phyloP scores from a whole-genome alignment of 2,329 filamentous ascomycete species.

The Cyanodermella asteris region DNA sequence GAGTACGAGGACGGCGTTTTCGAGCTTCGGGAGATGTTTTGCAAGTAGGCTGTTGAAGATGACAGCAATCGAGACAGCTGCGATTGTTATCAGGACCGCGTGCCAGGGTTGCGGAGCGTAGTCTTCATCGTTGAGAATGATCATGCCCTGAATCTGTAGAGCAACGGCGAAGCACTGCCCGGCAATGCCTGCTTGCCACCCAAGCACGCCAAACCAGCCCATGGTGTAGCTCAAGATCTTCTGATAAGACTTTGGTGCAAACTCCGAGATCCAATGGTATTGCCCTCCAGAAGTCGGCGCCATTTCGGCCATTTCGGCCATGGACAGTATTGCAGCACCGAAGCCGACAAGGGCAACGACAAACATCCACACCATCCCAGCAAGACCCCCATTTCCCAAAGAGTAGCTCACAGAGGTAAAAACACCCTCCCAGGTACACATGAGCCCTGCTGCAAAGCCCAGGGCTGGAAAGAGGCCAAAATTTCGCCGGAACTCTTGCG shows the following conservation, averaged over 20 bases:
- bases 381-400: constrained; percentile 6
- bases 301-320: constrained; percentile 41
- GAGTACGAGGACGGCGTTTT: constrained; percentile 19
- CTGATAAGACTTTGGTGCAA: constrained; percentile 25
- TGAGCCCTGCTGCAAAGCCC: constrained; percentile 6
- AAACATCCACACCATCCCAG: constrained; percentile 13
- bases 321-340: constrained; percentile 33
- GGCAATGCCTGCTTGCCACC: constrained; percentile 7
- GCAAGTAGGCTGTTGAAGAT: constrained; percentile 12
- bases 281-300: constrained; percentile 36
- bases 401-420: constrained; percentile 4
- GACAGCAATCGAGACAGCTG: constrained; percentile 10
- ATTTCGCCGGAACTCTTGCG: constrained; percentile 7
- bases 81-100: constrained; percentile 12
- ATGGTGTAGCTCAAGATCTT: constrained; percentile 31
- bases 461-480: constrained; percentile 7
- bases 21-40: constrained; percentile 14
- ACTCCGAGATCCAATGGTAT: constrained; percentile 36
- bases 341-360: constrained; percentile 38
- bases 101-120: constrained; percentile 13
- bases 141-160: constrained; percentile 15
- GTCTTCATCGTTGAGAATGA: constrained; percentile 11
- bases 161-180: constrained; percentile 12
- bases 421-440: constrained; percentile 7
- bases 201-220: constrained; percentile 6